Percentiles rank a stretch among this genome's conserved stretches.
Evolutionary conservation across 805 yeast species (phyloP).

Genomic region (Candida patagonica): DNA sequence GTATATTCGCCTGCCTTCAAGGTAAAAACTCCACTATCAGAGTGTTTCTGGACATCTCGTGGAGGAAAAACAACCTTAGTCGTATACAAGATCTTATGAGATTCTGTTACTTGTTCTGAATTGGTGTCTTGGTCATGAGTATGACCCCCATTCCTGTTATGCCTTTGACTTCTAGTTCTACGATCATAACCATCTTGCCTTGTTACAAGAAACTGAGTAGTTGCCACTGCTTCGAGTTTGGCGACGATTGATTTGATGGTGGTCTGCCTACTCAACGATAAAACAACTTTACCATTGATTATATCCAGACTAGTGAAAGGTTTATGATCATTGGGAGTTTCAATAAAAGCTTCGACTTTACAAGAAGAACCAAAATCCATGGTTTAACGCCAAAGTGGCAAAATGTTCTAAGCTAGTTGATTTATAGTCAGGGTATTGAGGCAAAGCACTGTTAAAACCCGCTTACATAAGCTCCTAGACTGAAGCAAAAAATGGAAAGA

Average conservation of each 20-base stretch:
- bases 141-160: slow-evolving; percentile 3
- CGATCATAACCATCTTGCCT: slow-evolving; percentile 8
- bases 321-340: not conserved
- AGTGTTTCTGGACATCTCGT: slow-evolving; percentile 14
- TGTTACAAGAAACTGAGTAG: slow-evolving; percentile 18
- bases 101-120: slow-evolving; percentile 16
- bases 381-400: not conserved
- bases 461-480: too few relatives aligned
- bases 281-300: slow-evolving; percentile 19
- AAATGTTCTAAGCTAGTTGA: too few relatives aligned
- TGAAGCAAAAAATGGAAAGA: too few relatives aligned
- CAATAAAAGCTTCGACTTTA: not conserved
- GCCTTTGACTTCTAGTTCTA: too few relatives aligned
- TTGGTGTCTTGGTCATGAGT: slow-evolving; percentile 17
- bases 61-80: slow-evolving; percentile 30
- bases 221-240: slow-evolving; percentile 26
- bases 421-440: too few relatives aligned
- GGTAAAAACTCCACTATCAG: slow-evolving; percentile 21
- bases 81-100: slow-evolving; percentile 23
- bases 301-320: slow-evolving; percentile 19
- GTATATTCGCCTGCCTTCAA: slow-evolving; percentile 27
- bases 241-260: slow-evolving; percentile 21
- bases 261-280: slow-evolving; percentile 19
- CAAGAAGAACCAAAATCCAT: slow-evolving; percentile 1
- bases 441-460: too few relatives aligned